Evolutionary conservation across 2,329 filamentous ascomycete species (phyloP).

Genomic region (Diatrype stigma): DNA sequence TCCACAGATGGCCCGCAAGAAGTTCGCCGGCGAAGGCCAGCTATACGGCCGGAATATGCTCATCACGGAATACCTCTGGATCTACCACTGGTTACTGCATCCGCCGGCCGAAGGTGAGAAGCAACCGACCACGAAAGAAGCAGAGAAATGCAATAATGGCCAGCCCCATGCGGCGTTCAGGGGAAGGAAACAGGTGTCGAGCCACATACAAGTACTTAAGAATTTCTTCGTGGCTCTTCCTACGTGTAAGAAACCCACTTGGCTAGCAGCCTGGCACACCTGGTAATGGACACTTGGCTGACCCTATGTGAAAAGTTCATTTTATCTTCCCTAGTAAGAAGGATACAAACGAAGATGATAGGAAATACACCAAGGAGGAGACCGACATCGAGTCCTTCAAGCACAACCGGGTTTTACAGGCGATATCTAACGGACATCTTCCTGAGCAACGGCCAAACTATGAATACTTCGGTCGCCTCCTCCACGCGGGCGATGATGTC

Average conservation of each 20-base stretch:
- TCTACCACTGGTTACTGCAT: conserved; percentile 42
- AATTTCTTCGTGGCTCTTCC: conserved; percentile 60
- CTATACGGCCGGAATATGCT: conserved; percentile 67
- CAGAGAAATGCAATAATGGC: conserved; percentile 24
- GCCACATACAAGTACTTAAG: conserved; percentile 68
- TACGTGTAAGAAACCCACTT: conserved; percentile 49
- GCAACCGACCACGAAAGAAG: conserved; percentile 43
- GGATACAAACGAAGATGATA: conserved; percentile 47
- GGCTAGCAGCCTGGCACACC: neutral
- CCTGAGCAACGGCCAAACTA: conserved; percentile 59
- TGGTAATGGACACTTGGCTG: too few species aligned
- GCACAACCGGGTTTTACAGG: conserved; percentile 59
- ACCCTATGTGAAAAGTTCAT: conserved; percentile 41
- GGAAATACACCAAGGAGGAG: conserved; percentile 30
- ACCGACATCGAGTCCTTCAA: conserved; percentile 56
- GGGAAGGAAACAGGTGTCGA: conserved; percentile 60
- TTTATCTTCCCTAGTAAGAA: conserved; percentile 55
- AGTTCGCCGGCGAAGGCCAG: conserved; percentile 61
- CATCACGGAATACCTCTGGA: conserved; percentile 64
- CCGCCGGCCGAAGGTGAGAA: conserved; percentile 35
- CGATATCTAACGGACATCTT: conserved; percentile 53
- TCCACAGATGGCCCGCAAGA: conserved; percentile 62
- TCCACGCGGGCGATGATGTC: conserved; percentile 50
- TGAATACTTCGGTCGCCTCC: conserved; percentile 55
- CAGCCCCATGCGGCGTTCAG: conserved; percentile 30